Evolutionary conservation across 768 basidiomycete genomes (phyloP), one percentile per base, ranked within the genome.

Genomic region (Termitomyces titanicus): DNA sequence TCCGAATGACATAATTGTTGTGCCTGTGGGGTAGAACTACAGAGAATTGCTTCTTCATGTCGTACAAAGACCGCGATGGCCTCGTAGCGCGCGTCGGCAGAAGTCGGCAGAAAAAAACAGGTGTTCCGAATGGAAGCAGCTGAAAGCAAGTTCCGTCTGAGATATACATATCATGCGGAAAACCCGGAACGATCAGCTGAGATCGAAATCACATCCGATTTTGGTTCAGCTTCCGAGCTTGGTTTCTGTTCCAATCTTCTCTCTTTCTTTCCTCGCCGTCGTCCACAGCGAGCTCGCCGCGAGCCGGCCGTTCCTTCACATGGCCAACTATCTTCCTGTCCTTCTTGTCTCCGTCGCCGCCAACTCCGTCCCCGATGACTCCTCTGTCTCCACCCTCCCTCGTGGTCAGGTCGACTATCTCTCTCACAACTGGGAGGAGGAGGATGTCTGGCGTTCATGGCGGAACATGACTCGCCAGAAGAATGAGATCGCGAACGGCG

Each of bases 361-460:
- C 53, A 84, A 79, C 63, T 68, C 76, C 34, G 68, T 80, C 22
- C 83, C 87, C 8, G 91, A 93, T 74, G 91, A 92, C 74, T 83
- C 85, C 2, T 80, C 86, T 47, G 76, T 97, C 53, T 84, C 86
- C n/a, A 89, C 90, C 46, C 81, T 89, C 13, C 91, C 96, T 24
- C 84, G 85, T 38, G 92, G 89, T 49, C 95, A 96, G 77, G 96
- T 99, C 66, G 96, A 99, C 81, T 99, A 99, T 72, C 88, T 99
- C 63, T 94, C 91, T 38, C 94, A 98, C 70, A 83, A 97, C 52
- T 99, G 96, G 96, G 79, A 86, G 62, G 96, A 99, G 71, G 96
- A 98, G 71, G 96, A 99, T 70, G 92, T 98, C 11, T 97, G 94
- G 93, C 86, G 90, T 53, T 91, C 88, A n/a, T 99, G 96, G 96